Conservation (phyloP, 2,329 filamentous ascomycete genomes). For the Cordyceps cicadae region DNA sequence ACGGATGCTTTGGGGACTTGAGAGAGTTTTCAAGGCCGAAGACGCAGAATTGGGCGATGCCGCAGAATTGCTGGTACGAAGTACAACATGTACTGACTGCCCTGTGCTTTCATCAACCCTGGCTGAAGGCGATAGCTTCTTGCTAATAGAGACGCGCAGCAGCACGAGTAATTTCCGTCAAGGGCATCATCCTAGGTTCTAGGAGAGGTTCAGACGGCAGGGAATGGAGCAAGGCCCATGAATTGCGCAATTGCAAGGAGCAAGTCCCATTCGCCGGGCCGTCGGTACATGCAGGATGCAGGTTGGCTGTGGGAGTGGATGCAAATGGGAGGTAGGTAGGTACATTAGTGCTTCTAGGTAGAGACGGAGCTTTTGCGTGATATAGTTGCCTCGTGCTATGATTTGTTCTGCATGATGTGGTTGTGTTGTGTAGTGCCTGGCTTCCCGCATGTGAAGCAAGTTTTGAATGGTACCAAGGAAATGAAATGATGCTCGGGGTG, state of each 20-base stretch:
- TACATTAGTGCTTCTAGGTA: neutral
- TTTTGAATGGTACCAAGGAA: neutral
- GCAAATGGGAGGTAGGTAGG: neutral
- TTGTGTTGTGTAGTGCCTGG: neutral
- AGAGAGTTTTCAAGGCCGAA: too few relatives aligned
- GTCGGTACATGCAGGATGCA: conserved; percentile 1
- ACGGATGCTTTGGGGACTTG: too few relatives aligned
- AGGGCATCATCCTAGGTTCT: neutral
- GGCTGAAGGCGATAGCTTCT: too few relatives aligned
- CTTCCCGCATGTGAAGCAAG: neutral
- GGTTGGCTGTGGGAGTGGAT: neutral
- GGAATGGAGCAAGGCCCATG: neutral
- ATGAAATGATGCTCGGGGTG: too few relatives aligned
- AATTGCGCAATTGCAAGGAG: conserved; percentile 6
- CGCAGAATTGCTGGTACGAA: too few relatives aligned
- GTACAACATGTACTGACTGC: too few relatives aligned
- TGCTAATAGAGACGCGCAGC: too few relatives aligned
- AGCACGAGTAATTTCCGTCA: too few relatives aligned
- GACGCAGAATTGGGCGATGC: too few relatives aligned
- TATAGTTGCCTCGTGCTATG: neutral
- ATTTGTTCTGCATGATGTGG: neutral
- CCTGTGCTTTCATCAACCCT: too few relatives aligned
- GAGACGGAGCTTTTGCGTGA: neutral
- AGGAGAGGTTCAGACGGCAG: neutral
- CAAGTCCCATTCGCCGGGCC: neutral